Percentiles rank a stretch among this genome's conserved stretches.
phyloP scores from a whole-genome alignment of 2,329 filamentous ascomycete species.

The Coccinonectria pachysandricola region DNA sequence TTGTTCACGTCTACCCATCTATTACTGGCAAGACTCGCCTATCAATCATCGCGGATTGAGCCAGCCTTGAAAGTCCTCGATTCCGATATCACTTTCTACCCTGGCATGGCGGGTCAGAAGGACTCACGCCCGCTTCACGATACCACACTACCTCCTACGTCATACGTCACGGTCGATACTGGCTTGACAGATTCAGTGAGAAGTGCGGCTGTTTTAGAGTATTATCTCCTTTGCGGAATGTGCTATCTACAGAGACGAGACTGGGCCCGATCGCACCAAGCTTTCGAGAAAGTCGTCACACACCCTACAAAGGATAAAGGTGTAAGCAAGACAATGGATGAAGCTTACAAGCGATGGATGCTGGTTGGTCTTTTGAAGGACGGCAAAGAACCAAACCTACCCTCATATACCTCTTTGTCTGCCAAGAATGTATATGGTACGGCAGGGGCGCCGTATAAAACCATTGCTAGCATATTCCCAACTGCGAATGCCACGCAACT shows the following conservation, averaged over 20 bases:
- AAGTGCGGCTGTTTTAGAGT: constrained; percentile 49
- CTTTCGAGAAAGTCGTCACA: constrained; percentile 55
- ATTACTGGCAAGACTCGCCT: constrained; percentile 46
- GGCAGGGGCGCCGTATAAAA: constrained; percentile 59
- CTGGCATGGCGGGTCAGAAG: constrained; percentile 30
- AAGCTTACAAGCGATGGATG: constrained; percentile 88
- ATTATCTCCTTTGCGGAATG: constrained; percentile 55
- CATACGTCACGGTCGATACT: constrained; percentile 50
- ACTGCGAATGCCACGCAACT: constrained; percentile 44
- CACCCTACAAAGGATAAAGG: constrained; percentile 53
- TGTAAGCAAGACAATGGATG: constrained; percentile 69
- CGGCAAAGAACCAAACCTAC: constrained; percentile 47
- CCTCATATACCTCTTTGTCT: constrained; percentile 42
- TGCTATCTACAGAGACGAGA: constrained; percentile 50
- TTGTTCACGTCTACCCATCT: constrained; percentile 58
- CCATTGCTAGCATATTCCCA: constrained; percentile 60
- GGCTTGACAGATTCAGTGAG: constrained; percentile 47
- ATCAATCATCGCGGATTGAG: constrained; percentile 41
- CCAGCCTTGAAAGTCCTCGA: constrained; percentile 52
- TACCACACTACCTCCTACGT: constrained; percentile 31
- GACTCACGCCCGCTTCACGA: constrained; percentile 36
- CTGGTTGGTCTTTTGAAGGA: constrained; percentile 62
- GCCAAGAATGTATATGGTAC: constrained; percentile 47
- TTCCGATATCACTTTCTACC: constrained; percentile 56
- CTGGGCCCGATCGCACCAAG: constrained; percentile 52